Conservation (phyloP, 2,329 filamentous ascomycete species). For the Colletotrichum viniferum region DNA sequence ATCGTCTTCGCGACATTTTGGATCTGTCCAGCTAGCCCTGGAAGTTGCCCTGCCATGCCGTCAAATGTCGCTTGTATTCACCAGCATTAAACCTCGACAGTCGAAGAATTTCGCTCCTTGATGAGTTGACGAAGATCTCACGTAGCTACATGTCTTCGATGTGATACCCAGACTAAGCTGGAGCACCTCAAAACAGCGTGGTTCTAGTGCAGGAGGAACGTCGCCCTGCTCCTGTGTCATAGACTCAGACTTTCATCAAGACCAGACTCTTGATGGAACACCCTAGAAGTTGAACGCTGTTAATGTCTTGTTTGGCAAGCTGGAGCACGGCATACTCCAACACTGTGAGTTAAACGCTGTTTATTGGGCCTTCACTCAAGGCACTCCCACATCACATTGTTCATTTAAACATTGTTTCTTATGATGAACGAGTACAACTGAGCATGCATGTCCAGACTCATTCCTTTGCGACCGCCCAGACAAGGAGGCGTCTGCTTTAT, state of each 20-base stretch:
- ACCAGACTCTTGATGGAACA: too few relatives aligned
- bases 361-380: fast-evolving
- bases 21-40: fast-evolving
- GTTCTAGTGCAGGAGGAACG: fast-evolving
- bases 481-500: too few relatives aligned
- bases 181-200: fast-evolving
- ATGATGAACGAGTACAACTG: fast-evolving
- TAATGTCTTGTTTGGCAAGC: too few relatives aligned
- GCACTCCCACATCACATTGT: neutral
- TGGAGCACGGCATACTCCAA: too few relatives aligned
- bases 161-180: neutral
- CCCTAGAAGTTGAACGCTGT: too few relatives aligned
- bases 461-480: too few relatives aligned
- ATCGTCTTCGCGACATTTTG: neutral
- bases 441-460: fast-evolving
- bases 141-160: neutral
- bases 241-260: too few relatives aligned
- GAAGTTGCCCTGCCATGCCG: neutral
- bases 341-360: too few relatives aligned
- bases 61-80: fast-evolving
- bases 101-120: too few relatives aligned
- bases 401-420: fast-evolving
- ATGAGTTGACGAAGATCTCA: neutral
- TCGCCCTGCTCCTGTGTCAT: fast-evolving
- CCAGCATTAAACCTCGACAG: fast-evolving